Percentiles rank a stretch among this genome's conserved stretches.
These are phyloP conservation scores for Pythium pectinolyticum DNA, from an alignment of 352 stramenopile genomes.

Conservation along the genomic window DNA sequence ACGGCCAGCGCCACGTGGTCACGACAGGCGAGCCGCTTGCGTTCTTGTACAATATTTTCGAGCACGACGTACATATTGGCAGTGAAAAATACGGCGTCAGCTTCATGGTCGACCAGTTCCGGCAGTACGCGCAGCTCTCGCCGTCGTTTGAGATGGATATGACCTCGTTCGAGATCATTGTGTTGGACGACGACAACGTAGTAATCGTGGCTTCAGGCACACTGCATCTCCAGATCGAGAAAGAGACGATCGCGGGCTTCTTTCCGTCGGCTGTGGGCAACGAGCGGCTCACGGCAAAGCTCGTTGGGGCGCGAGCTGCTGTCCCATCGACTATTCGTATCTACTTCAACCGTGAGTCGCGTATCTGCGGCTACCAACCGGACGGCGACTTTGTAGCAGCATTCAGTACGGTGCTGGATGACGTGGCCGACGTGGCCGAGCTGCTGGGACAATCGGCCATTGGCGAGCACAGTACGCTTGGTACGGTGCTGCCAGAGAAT, in stretches of 20 bases:
- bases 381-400: conserved; percentile 41
- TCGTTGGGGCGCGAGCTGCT: conserved; percentile 38
- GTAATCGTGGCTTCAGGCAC: conserved; percentile 31
- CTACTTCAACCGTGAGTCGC: conserved; percentile 34
- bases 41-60: conserved; percentile 40
- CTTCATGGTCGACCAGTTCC: conserved; percentile 39
- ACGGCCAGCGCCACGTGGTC: conserved; percentile 12
- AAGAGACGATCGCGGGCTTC: conserved; percentile 40
- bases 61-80: conserved; percentile 35
- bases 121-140: conserved; percentile 40
- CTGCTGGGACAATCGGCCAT: conserved; percentile 37
- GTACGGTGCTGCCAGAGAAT: conserved; percentile 7
- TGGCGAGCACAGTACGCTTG: conserved; percentile 33
- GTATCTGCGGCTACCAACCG: conserved; percentile 28
- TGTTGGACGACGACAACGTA: conserved; percentile 33
- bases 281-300: conserved; percentile 33
- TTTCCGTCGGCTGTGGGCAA: conserved; percentile 45
- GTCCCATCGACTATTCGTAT: conserved; percentile 28
- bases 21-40: conserved; percentile 28
- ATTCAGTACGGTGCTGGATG: conserved; percentile 35
- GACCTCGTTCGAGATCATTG: conserved; percentile 33
- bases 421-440: conserved; percentile 32
- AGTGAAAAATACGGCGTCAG: conserved; percentile 33
- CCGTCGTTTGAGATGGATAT: conserved; percentile 33
- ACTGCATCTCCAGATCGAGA: conserved; percentile 43